Percentiles rank a stretch among this genome's conserved stretches.
Conservation (phyloP, 78 protist species). For the Acrasis kona region DNA sequence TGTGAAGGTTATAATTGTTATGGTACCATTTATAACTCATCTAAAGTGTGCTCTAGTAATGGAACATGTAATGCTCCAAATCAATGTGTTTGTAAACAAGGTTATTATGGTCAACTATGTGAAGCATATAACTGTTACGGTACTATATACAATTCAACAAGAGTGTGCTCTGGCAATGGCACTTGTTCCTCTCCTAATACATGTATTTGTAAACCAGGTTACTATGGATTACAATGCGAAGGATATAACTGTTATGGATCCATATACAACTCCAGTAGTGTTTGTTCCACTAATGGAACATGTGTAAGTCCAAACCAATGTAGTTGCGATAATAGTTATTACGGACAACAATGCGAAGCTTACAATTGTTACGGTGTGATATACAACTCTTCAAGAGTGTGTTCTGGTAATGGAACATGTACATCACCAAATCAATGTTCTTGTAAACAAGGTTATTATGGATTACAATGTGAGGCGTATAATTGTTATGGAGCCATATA, state of each 20-base stretch:
- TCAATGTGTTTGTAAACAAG: not conserved
- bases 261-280: not conserved
- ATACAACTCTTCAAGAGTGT: not conserved
- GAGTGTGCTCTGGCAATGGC: not conserved
- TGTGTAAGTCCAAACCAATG: not conserved
- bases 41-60: not conserved
- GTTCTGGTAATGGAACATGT: constrained; percentile 1
- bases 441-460: not conserved
- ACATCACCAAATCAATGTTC: not conserved
- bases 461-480: not conserved
- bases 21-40: too few relatives aligned
- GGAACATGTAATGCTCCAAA: not conserved
- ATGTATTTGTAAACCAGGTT: not conserved
- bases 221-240: not conserved
- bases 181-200: not conserved
- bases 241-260: not conserved
- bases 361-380: not conserved
- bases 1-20: too few relatives aligned
- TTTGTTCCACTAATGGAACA: not conserved
- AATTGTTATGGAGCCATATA: not conserved
- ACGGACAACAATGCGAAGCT: not conserved
- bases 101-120: not conserved
- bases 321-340: not conserved
- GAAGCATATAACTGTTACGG: not conserved
- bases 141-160: not conserved